Evolutionary conservation across 2,329 filamentous ascomycete genomes (phyloP).

Genomic region (Tolypocladium ophioglossoides): DNA sequence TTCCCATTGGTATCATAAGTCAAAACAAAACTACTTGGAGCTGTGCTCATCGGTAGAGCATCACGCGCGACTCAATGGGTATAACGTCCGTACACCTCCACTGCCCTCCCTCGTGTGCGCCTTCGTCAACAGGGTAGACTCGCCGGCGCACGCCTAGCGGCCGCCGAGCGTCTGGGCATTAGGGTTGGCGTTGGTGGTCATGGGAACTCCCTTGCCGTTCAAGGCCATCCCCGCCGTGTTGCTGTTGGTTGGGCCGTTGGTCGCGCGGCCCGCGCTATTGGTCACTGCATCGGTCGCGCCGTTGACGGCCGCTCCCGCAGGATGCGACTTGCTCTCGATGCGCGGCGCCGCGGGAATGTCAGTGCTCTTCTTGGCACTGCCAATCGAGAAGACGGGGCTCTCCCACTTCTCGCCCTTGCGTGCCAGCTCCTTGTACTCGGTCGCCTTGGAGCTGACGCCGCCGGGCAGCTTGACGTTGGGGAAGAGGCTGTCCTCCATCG

Average conservation of each 20-base stretch:
- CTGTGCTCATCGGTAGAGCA: not conserved
- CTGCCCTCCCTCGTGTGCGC: not conserved
- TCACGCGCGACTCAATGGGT: conserved; percentile 4
- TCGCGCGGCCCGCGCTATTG: not conserved
- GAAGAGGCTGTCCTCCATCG: conserved; percentile 83
- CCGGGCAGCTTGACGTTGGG: conserved; percentile 69
- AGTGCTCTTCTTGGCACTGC: conserved; percentile 60
- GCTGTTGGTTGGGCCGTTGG: conserved; percentile 9
- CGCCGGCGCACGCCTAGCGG: conserved; percentile 8
- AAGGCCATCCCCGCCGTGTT: conserved; percentile 5
- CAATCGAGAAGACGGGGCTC: conserved; percentile 85
- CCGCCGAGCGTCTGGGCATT: conserved; percentile 6
- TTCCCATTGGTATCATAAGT: not conserved
- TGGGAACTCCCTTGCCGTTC: not conserved
- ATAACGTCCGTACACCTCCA: conserved; percentile 5
- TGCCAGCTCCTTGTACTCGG: conserved; percentile 83
- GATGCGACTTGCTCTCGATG: conserved; percentile 34
- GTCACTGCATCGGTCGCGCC: not conserved
- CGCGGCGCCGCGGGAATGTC: conserved; percentile 55
- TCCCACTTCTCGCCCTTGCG: conserved; percentile 88
- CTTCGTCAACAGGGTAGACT: conserved; percentile 2
- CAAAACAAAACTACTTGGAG: not conserved
- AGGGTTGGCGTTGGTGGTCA: not conserved
- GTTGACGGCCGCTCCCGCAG: conserved; percentile 5
- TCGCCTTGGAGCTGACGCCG: conserved; percentile 86